These are phyloP conservation scores for Hypocreales sp. DNA, from an alignment of 2,329 filamentous ascomycete genomes.

Conservation along the genomic window DNA sequence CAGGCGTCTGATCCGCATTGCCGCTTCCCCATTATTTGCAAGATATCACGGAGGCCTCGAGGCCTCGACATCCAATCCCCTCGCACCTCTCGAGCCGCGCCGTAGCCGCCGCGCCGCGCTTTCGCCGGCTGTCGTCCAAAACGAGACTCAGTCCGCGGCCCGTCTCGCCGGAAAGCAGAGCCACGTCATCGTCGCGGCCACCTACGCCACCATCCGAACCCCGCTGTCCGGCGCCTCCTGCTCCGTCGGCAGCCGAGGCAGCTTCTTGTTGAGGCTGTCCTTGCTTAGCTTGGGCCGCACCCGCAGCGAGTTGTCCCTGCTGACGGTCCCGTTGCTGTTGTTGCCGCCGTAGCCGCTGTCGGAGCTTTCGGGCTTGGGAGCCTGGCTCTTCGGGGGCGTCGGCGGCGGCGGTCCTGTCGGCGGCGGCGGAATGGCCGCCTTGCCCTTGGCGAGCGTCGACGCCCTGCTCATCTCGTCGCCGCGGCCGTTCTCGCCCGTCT, in stretches of 20 bases:
- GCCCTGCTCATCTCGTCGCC: slow-evolving; percentile 30
- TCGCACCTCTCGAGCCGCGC: too few relatives aligned
- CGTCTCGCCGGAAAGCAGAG: slow-evolving; percentile 5
- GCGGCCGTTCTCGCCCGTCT: slow-evolving; percentile 61
- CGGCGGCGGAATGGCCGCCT: slow-evolving; percentile 18
- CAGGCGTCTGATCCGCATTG: too few relatives aligned
- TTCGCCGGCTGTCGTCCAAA: too few relatives aligned
- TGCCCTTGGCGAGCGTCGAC: slow-evolving; percentile 16
- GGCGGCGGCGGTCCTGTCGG: slow-evolving; percentile 27
- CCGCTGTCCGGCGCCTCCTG: slow-evolving; percentile 12
- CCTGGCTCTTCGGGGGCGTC: slow-evolving; percentile 15
- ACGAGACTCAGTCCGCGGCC: neutral
- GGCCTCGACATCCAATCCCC: too few relatives aligned
- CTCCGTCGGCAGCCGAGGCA: slow-evolving; percentile 37
- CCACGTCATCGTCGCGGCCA: slow-evolving; percentile 6
- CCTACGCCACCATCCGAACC: slow-evolving; percentile 17
- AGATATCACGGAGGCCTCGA: too few relatives aligned
- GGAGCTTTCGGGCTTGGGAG: slow-evolving; percentile 27
- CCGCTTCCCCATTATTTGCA: too few relatives aligned
- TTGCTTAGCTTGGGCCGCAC: slow-evolving; percentile 28
- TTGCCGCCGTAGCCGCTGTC: slow-evolving; percentile 29
- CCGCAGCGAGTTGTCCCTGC: slow-evolving; percentile 13
- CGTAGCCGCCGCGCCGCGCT: too few relatives aligned
- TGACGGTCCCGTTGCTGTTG: slow-evolving; percentile 15
- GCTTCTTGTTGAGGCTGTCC: slow-evolving; percentile 43